Conservation (phyloP, 2,329 filamentous ascomycete genomes). For the Colletotrichum coccodes region DNA sequence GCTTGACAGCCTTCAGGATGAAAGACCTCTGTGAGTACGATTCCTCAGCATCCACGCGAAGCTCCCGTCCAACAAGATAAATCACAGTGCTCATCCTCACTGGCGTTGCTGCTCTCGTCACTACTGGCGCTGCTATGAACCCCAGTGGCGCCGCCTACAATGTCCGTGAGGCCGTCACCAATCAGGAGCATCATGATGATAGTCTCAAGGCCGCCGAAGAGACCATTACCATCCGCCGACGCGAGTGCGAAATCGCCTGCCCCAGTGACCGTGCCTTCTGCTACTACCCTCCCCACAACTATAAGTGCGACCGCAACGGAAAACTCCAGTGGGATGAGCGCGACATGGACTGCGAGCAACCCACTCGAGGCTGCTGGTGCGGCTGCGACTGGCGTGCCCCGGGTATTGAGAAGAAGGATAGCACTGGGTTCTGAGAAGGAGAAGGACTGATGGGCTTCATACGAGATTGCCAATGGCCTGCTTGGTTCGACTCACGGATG, state of each 20-base stretch:
- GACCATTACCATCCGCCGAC: neutral
- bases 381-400: constrained; percentile 10
- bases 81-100: neutral
- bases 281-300: neutral
- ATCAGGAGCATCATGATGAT: neutral
- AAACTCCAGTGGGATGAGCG: neutral
- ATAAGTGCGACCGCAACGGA: neutral
- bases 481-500: neutral
- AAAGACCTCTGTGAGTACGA: neutral
- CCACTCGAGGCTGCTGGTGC: constrained; percentile 7
- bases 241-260: constrained; percentile 4
- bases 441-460: neutral
- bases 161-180: neutral
- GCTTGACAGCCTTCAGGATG: neutral
- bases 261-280: neutral
- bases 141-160: neutral
- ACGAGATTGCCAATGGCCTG: neutral
- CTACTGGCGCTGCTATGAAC: neutral
- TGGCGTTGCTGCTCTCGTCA: neutral
- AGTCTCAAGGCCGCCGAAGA: neutral
- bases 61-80: neutral
- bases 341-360: constrained; percentile 8
- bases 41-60: accelerated
- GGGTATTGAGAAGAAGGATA: neutral
- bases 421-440: neutral